These are phyloP conservation scores for Lactarius quietus DNA, from an alignment of 768 basidiomycete species.

Conservation along the genomic window DNA sequence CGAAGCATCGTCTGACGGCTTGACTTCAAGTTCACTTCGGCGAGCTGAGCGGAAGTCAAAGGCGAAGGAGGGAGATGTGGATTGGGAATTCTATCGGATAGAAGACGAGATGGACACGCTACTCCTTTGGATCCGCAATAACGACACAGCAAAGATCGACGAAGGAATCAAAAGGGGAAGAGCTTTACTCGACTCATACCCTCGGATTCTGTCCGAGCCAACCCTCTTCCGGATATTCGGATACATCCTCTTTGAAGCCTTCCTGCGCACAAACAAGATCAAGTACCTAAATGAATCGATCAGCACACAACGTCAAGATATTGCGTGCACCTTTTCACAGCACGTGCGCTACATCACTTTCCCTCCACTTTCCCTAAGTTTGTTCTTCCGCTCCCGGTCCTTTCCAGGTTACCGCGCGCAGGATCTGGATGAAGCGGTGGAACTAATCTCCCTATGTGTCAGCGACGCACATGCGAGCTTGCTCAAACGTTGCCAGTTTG, in stretches of 20 bases:
- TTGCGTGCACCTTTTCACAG: neutral
- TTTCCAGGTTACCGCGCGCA: neutral
- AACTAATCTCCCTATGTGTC: neutral
- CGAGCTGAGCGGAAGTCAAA: too few species aligned
- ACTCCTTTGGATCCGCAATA: neutral
- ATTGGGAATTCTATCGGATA: too few species aligned
- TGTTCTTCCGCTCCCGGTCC: neutral
- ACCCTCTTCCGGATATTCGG: neutral
- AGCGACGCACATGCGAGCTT: neutral
- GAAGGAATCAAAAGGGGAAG: neutral
- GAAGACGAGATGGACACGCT: too few species aligned
- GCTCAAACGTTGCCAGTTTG: neutral
- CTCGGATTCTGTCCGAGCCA: too few species aligned
- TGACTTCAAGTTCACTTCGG: neutral
- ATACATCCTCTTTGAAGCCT: neutral
- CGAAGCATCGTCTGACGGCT: neutral
- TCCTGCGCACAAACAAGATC: neutral
- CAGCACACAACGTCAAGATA: neutral
- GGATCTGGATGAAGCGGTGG: neutral
- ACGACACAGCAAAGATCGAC: neutral
- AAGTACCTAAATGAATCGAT: neutral
- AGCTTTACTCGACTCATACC: neutral
- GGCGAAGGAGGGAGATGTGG: too few species aligned
- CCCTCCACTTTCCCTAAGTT: neutral
- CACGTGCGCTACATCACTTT: rapidly evolving